Evolutionary conservation across 768 basidiomycete genomes (phyloP).

Genomic region (Agaricus sinodeliciosus): DNA sequence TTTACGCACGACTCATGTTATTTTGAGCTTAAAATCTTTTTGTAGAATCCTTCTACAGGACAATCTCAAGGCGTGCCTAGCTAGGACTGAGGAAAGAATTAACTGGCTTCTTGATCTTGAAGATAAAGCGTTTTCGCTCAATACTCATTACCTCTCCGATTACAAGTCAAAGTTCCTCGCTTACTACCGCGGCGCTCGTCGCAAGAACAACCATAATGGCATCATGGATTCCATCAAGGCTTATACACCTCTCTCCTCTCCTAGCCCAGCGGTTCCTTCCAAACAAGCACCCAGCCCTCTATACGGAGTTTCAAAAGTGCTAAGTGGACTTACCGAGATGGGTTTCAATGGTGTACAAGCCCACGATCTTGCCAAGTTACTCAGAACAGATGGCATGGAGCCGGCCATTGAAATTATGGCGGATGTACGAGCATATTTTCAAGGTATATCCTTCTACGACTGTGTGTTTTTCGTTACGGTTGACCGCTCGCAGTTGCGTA

Average conservation of each 20-base stretch:
- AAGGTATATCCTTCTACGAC: slow-evolving; percentile 36
- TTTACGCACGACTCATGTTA: background rate
- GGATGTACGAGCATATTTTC: slow-evolving; percentile 66
- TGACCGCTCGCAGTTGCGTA: slow-evolving; percentile 39
- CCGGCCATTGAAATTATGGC: slow-evolving; percentile 63
- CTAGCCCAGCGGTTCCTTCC: background rate
- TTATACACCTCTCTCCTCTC: background rate
- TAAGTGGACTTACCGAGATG: slow-evolving; percentile 28
- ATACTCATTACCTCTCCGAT: slow-evolving; percentile 43
- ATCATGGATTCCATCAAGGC: slow-evolving; percentile 21
- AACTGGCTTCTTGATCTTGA: slow-evolving; percentile 47
- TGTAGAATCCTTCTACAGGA: slow-evolving; percentile 30
- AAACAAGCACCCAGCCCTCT: background rate
- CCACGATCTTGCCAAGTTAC: slow-evolving; percentile 40
- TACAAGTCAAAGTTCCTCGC: slow-evolving; percentile 36
- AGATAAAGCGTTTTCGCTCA: slow-evolving; percentile 41
- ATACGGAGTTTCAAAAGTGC: slow-evolving; percentile 24
- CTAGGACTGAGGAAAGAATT: slow-evolving; percentile 32
- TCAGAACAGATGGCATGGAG: slow-evolving; percentile 46
- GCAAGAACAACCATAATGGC: slow-evolving; percentile 18
- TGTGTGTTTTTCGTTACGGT: background rate
- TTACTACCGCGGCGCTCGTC: slow-evolving; percentile 39
- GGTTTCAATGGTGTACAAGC: slow-evolving; percentile 33
- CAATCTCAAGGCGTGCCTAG: slow-evolving; percentile 39
- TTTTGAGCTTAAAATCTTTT: too few species aligned